phyloP scores from a whole-genome alignment of 345 rosid species.

The Murraya koenigii region DNA sequence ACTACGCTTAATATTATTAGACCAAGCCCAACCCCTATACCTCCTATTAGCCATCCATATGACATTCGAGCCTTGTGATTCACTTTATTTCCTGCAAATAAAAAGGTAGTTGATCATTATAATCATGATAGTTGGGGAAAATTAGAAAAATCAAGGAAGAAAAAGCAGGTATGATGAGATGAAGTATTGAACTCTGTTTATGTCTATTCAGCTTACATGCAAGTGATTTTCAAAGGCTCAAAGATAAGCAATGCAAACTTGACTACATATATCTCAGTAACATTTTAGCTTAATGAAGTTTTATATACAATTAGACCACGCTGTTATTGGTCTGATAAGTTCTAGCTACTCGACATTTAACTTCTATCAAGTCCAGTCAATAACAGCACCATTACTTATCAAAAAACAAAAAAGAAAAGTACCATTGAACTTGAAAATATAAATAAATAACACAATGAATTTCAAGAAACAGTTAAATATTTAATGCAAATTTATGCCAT shows the following conservation, averaged over 20 bases:
- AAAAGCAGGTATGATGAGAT: neutral
- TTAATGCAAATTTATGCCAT: neutral
- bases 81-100: constrained; percentile 51
- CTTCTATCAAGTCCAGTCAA: neutral
- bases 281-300: neutral
- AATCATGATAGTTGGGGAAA: constrained; percentile 5
- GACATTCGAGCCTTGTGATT: constrained; percentile 55
- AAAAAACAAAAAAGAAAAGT: too few species aligned
- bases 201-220: neutral
- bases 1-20: constrained; percentile 48
- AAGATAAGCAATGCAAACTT: neutral
- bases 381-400: neutral
- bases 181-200: neutral
- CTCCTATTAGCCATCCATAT: constrained; percentile 83
- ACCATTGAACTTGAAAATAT: too few species aligned
- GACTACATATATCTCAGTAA: neutral
- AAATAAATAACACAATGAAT: too few species aligned
- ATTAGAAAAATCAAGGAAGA: neutral
- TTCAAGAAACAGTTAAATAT: neutral
- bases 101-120: neutral
- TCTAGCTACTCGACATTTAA: neutral
- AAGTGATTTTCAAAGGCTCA: neutral
- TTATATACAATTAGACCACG: neutral
- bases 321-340: neutral
- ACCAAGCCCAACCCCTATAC: constrained; percentile 64